These are phyloP conservation scores for Pachyrhizus erosus DNA, from an alignment of 306 rosid genomes.

Conservation along the genomic window DNA sequence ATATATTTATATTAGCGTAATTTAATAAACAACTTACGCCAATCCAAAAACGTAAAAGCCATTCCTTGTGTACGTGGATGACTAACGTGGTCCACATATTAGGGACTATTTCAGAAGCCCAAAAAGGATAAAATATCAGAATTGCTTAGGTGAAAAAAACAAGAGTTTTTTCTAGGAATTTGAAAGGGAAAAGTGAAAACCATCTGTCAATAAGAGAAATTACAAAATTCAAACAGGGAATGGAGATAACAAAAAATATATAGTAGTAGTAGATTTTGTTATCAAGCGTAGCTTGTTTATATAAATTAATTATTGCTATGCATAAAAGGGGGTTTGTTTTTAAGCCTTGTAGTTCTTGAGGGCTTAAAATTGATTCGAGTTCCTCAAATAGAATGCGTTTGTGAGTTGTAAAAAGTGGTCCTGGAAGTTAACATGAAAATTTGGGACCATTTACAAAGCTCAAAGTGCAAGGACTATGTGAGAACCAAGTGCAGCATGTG, in stretches of 20 bases:
- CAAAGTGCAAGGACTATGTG: conserved; percentile 46
- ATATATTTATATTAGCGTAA: not conserved
- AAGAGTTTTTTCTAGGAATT: not conserved
- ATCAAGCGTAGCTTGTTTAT: not conserved
- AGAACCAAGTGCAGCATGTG: conserved; percentile 34
- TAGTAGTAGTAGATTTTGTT: not conserved
- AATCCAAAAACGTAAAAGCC: conserved; percentile 24
- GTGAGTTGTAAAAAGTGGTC: conserved; percentile 55
- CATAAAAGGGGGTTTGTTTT: conserved; percentile 22
- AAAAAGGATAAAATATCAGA: not conserved
- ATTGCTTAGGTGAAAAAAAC: not conserved
- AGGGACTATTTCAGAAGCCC: conserved; percentile 46
- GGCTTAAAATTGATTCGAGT: conserved; percentile 12
- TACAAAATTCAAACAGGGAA: not conserved
- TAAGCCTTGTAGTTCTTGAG: not conserved
- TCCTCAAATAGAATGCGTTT: conserved; percentile 15
- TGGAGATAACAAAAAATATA: not conserved
- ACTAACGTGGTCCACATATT: conserved; percentile 44
- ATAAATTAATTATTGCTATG: not conserved
- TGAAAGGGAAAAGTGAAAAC: not conserved
- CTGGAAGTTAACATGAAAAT: conserved; percentile 46
- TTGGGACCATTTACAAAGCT: conserved; percentile 60
- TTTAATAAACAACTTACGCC: not conserved
- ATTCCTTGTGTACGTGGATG: not conserved
- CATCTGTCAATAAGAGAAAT: not conserved